Base-by-base conservation (phyloP, 768 basidiomycete species). In the Cystobasidium onofrii region DNA sequence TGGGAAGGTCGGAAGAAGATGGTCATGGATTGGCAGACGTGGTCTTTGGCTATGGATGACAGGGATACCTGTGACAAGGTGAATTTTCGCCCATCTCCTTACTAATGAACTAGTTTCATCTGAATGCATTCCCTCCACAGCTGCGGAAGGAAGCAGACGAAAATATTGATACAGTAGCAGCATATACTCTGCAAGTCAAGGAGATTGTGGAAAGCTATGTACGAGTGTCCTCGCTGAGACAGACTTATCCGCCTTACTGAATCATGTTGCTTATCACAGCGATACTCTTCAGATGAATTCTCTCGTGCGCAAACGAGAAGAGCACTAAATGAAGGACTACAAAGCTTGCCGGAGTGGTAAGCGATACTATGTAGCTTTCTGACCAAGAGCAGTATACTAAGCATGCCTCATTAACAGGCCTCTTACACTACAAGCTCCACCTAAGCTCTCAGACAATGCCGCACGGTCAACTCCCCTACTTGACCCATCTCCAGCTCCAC, bases 121-220 rank as follows among this genome's bases (percentile, higher is more conserved):
- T 4, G 63, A 41, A 27, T 33, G 27, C 13, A n/a, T 13, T n/a
- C 17, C 33, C 25, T 7, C 18, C 20, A 36, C 69, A 71, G 69
- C 69, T 71, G 3, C 69, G 69, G 15, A 71, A 71, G 54, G 69
- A 71, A 44, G 69, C 69, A 39, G 69, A 71, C 50, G 29, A 23
- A 18, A 71, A 71, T 29, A 71, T 55, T 7, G 69, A 71, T 44
- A 36, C 55, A 15, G 54, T 71, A 9, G 69, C 69, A 17, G 69
- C 69, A 4, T 71, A 71, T 71, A 60, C 69, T 1, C 34, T 71
- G 50, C 69, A 71, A 60, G 44, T 71, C 17, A 71, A 60, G 25
- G 69, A 71, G 55, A 55, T 71, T 52, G 52, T 71, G 23, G 69
- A 71, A 31, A 55, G 33, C 55, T 71, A 71, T 29, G 69, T 71